phyloP scores from a whole-genome alignment of 352 stramenopile species.

The Globisporangium solare region DNA sequence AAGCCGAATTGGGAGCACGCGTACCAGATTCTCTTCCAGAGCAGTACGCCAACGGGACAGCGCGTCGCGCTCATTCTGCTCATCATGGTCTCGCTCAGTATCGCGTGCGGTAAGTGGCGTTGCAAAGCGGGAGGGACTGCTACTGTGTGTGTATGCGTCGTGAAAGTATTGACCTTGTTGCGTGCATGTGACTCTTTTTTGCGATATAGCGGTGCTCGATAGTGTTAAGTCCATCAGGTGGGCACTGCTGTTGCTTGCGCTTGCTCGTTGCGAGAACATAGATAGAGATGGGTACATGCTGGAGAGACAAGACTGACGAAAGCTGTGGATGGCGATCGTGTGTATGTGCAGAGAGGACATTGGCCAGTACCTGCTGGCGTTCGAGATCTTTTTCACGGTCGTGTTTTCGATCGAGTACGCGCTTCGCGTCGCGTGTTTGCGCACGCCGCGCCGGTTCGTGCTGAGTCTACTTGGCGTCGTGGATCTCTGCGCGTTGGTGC shows the following conservation, averaged over 20 bases:
- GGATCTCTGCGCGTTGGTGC: conserved; percentile 71
- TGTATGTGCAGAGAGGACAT: conserved; percentile 35
- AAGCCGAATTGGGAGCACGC: conserved; percentile 61
- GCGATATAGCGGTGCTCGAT: conserved; percentile 49
- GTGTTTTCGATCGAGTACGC: conserved; percentile 78
- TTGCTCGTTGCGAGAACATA: neutral
- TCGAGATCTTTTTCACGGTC: conserved; percentile 77
- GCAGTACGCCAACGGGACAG: conserved; percentile 63
- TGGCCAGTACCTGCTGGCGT: conserved; percentile 53
- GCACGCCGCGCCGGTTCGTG: conserved; percentile 53
- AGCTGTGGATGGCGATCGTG: neutral
- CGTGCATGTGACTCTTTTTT: neutral
- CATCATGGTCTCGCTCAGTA: conserved; percentile 63
- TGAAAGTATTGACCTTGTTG: neutral
- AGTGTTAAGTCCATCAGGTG: conserved; percentile 68
- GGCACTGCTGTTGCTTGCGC: conserved; percentile 2
- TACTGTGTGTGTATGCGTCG: too few species aligned
- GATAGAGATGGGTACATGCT: neutral
- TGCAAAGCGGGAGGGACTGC: too few species aligned
- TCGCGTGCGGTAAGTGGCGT: conserved; percentile 35
- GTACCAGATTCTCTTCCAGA: conserved; percentile 74
- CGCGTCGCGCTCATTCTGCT: conserved; percentile 60
- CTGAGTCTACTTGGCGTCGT: conserved; percentile 70
- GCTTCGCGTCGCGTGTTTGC: conserved; percentile 59
- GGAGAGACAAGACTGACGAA: neutral